These are phyloP conservation scores for Cornus kousa DNA, from an alignment of 148 eudicot genomes.

Conservation along the genomic window DNA sequence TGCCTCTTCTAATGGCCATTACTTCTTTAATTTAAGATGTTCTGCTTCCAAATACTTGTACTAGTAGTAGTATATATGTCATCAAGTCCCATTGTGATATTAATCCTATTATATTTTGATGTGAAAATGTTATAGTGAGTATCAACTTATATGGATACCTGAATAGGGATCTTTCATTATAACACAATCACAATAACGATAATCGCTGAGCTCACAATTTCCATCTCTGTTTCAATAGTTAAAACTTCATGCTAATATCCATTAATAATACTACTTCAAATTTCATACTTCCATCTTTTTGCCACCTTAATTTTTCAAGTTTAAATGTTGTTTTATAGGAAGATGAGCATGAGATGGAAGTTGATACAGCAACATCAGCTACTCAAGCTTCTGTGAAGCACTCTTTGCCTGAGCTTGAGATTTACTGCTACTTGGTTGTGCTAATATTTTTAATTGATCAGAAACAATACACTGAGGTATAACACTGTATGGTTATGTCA, in stretches of 20 bases:
- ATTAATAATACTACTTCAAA: background rate
- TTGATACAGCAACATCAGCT: slow-evolving; percentile 76
- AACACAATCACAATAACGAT: background rate
- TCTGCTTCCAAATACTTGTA: background rate
- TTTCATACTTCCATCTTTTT: background rate
- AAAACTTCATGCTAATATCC: background rate
- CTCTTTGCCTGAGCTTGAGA: slow-evolving; percentile 79
- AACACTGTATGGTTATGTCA: background rate
- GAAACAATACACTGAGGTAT: slow-evolving; percentile 72
- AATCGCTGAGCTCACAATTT: background rate
- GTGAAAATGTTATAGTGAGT: background rate
- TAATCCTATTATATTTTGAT: background rate
- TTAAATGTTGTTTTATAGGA: slow-evolving; percentile 35
- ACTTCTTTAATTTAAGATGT: background rate
- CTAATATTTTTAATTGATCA: slow-evolving; percentile 76
- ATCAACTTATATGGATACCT: background rate
- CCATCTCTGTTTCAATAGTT: background rate
- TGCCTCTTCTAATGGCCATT: background rate
- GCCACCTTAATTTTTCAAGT: background rate
- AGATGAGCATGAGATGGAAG: slow-evolving; percentile 83
- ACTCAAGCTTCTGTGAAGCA: slow-evolving; percentile 64
- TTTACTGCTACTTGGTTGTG: slow-evolving; percentile 78
- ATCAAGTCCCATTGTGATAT: background rate
- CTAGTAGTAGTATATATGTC: no score
- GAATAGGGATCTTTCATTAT: background rate